phyloP scores from a whole-genome alignment of 2,329 filamentous ascomycete species.

The Colletotrichum navitas region DNA sequence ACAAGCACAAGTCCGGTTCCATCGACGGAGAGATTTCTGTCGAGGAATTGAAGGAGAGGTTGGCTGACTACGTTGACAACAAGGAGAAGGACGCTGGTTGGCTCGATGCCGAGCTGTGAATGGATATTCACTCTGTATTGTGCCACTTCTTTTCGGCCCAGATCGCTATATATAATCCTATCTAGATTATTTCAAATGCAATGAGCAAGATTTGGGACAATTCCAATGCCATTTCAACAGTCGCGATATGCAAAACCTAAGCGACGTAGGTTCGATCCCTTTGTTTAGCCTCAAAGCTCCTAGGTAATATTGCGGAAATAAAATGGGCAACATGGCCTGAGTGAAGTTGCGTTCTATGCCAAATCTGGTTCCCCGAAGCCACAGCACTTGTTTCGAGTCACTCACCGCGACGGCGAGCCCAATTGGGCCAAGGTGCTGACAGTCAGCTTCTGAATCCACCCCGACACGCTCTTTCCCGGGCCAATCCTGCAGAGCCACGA shows the following conservation, averaged over 20 bases:
- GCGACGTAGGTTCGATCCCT: too few relatives aligned
- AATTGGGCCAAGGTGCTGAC: not conserved
- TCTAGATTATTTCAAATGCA: not conserved
- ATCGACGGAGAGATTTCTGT: constrained; percentile 64
- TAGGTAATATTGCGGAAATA: not conserved
- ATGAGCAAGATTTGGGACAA: not conserved
- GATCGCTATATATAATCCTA: too few relatives aligned
- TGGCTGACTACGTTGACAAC: constrained; percentile 59
- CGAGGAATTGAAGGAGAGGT: constrained; percentile 70
- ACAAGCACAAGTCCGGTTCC: constrained; percentile 57
- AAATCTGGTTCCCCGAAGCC: not conserved
- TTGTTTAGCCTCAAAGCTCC: too few relatives aligned
- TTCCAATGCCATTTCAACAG: not conserved
- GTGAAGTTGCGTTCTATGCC: not conserved
- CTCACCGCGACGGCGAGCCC: not conserved
- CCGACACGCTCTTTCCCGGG: not conserved
- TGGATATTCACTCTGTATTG: too few relatives aligned
- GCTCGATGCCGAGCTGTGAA: constrained; percentile 34
- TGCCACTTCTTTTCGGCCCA: too few relatives aligned
- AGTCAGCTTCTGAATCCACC: not conserved
- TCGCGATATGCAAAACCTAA: not conserved
- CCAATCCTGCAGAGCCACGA: not conserved
- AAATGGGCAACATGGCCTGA: not conserved
- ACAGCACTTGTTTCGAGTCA: not conserved
- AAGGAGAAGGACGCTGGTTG: constrained; percentile 26